Conservation (phyloP, 768 basidiomycete genomes). For the Pleurotus djamor region DNA sequence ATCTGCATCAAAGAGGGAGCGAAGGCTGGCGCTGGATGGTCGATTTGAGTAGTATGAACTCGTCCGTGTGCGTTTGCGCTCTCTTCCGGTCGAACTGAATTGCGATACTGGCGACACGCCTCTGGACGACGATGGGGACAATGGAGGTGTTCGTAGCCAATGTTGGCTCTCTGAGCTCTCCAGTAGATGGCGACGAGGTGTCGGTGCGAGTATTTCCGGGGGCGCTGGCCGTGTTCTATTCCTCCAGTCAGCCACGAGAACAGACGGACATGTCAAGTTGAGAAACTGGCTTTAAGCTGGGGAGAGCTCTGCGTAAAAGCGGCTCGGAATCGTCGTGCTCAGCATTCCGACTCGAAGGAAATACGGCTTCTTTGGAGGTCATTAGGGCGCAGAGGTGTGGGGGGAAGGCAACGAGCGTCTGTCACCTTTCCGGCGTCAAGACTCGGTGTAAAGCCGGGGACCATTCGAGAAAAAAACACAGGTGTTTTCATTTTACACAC, state of each 20-base stretch:
- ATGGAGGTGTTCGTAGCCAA: constrained; percentile 53
- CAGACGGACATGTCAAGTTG: background rate
- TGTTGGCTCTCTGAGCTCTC: constrained; percentile 57
- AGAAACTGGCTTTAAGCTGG: background rate
- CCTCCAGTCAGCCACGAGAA: background rate
- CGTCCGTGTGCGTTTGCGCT: background rate
- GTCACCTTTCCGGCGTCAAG: too few relatives aligned
- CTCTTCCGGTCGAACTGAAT: constrained; percentile 19
- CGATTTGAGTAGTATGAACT: constrained; percentile 4
- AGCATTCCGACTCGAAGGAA: background rate
- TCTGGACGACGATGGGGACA: constrained; percentile 47
- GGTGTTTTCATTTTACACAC: too few relatives aligned
- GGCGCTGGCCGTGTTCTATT: background rate
- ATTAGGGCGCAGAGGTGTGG: background rate
- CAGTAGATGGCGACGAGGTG: constrained; percentile 64
- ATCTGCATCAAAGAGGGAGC: constrained; percentile 37
- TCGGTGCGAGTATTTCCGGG: constrained; percentile 53
- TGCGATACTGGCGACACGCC: constrained; percentile 41
- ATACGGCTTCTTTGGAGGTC: background rate
- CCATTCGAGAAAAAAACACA: too few relatives aligned
- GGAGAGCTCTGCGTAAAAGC: background rate
- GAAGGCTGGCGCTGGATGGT: constrained; percentile 10
- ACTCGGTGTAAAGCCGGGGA: too few relatives aligned
- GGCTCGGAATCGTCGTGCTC: background rate
- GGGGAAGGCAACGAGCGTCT: background rate